phyloP scores from a whole-genome alignment of 2,329 filamentous ascomycete species.

The Coniochaeta sp. region DNA sequence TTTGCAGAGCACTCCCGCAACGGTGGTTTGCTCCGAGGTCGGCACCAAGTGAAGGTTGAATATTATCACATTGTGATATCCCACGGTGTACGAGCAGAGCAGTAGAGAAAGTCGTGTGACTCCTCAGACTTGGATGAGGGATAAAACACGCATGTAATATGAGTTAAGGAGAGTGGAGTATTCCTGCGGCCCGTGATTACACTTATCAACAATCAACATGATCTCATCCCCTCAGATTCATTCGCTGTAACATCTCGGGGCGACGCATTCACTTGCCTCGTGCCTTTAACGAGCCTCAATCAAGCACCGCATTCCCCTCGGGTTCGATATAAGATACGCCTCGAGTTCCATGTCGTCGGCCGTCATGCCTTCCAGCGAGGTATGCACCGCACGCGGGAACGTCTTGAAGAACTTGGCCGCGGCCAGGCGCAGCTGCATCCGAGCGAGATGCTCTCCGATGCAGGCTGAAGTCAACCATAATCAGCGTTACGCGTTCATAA shows the following conservation, averaged over 20 bases:
- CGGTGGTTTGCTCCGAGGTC: not conserved
- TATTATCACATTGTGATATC: too few species aligned
- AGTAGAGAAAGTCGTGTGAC: too few species aligned
- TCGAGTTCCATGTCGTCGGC: not conserved
- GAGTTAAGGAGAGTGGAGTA: too few species aligned
- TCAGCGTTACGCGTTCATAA: not conserved
- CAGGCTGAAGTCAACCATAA: not conserved
- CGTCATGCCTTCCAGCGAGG: not conserved
- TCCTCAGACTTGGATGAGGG: too few species aligned
- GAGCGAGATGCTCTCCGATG: not conserved
- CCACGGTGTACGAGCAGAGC: too few species aligned
- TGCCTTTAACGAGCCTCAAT: not conserved
- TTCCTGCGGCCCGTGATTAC: too few species aligned
- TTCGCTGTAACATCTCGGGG: not conserved
- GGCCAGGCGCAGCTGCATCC: not conserved
- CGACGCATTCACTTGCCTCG: not conserved
- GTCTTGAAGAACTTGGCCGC: not conserved
- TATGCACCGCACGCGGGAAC: not conserved
- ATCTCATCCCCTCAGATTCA: too few species aligned
- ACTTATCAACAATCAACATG: not conserved
- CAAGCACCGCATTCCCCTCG: not conserved
- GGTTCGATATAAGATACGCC: not conserved
- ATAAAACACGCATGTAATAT: too few species aligned
- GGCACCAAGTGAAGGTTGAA: not conserved
- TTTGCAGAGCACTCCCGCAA: not conserved